These are phyloP conservation scores for Phytophthora pluvialis DNA, from an alignment of 352 stramenopile genomes.

Conservation along the genomic window DNA sequence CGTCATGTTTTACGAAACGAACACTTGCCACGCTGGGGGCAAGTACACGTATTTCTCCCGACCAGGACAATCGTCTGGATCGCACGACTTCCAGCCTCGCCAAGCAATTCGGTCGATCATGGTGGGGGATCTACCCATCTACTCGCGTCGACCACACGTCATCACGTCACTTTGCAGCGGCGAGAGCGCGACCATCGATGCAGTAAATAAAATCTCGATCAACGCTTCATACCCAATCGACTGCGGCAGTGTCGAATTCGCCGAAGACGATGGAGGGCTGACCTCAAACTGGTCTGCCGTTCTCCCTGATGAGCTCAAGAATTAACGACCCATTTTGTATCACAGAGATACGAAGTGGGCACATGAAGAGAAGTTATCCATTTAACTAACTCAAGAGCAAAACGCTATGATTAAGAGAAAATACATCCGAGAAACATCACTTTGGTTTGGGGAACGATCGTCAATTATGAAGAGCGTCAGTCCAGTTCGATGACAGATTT, in stretches of 20 bases:
- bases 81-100: neutral
- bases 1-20: constrained; percentile 4
- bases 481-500: too few species aligned
- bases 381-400: too few species aligned
- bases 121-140: neutral
- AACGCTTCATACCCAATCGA: too few species aligned
- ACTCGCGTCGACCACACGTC: neutral
- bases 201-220: too few species aligned
- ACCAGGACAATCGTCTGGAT: neutral
- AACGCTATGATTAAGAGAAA: too few species aligned
- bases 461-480: too few species aligned
- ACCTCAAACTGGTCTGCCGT: neutral
- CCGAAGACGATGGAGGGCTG: neutral
- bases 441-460: too few species aligned
- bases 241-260: too few species aligned
- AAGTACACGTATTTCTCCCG: neutral
- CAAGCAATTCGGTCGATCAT: constrained; percentile 3
- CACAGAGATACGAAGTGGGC: too few species aligned
- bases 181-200: neutral
- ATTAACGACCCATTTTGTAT: neutral
- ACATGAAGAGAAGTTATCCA: too few species aligned
- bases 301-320: neutral
- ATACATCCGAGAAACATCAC: too few species aligned
- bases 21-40: neutral
- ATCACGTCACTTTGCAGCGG: neutral